Evolutionary conservation across 2,329 filamentous ascomycete genomes (phyloP).

Genomic region (Alternaria brassicae): DNA sequence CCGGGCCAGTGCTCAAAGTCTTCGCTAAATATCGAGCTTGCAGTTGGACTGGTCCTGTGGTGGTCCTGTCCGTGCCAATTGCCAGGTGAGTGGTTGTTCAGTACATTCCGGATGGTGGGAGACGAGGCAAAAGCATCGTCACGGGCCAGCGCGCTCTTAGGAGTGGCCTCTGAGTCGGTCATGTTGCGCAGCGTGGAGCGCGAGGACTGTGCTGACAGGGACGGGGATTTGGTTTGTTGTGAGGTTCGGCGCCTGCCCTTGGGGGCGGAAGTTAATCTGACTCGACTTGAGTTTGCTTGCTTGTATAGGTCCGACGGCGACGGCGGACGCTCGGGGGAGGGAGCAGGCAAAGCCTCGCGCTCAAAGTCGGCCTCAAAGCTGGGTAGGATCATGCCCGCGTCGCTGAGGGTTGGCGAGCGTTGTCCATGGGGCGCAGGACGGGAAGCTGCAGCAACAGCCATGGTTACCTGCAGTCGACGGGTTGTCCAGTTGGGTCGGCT

Average conservation of each 20-base stretch:
- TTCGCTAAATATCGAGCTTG: slow-evolving; percentile 55
- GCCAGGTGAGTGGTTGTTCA: slow-evolving; percentile 21
- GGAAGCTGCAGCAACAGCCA: slow-evolving; percentile 33
- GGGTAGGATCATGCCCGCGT: slow-evolving; percentile 93
- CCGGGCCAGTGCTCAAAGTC: slow-evolving; percentile 54
- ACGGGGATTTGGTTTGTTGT: slow-evolving; percentile 39
- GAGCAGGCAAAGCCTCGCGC: slow-evolving; percentile 59
- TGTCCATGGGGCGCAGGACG: slow-evolving; percentile 23
- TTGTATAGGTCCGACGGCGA: slow-evolving; percentile 48
- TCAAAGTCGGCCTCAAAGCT: slow-evolving; percentile 51
- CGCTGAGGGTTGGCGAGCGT: slow-evolving; percentile 82
- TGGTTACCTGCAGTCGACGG: slow-evolving; percentile 18
- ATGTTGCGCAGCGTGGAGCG: slow-evolving; percentile 47
- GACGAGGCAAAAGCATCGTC: slow-evolving; percentile 44
- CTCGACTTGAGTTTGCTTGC: slow-evolving; percentile 30
- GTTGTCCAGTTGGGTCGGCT: slow-evolving; percentile 22
- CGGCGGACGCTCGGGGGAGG: slow-evolving; percentile 57
- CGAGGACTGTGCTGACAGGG: slow-evolving; percentile 45
- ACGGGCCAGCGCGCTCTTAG: slow-evolving; percentile 20
- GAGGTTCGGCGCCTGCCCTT: slow-evolving; percentile 40
- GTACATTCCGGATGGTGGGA: slow-evolving; percentile 39
- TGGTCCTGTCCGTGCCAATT: slow-evolving; percentile 30
- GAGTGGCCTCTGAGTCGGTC: slow-evolving; percentile 28
- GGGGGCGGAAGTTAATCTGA: slow-evolving; percentile 40
- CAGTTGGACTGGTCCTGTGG: slow-evolving; percentile 43